Base-by-base conservation (phyloP, 768 basidiomycete species). In the Tricholoma sp. region DNA sequence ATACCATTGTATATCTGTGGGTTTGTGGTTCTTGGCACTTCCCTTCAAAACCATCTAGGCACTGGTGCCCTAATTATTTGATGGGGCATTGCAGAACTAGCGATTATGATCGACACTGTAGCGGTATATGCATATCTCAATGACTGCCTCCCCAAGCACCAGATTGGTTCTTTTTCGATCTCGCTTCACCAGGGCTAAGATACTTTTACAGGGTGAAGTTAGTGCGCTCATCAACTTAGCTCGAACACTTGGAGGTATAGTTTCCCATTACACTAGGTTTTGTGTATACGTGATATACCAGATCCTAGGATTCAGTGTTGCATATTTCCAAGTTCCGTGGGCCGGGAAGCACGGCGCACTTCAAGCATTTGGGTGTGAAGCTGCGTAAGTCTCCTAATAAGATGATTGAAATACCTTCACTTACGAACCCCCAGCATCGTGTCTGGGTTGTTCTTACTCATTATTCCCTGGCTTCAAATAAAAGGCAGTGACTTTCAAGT, bases 321-420 rank as follows among this genome's bases (percentile, higher is more conserved):
- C 85, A 0, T 86, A 82, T 67, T 87, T 82, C 67, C 84, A 87
- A 64, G 77, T 86, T 3, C 81, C 81, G 4, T 86, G 85, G 85
- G 83, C 84, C 5, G 64, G 69, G 27, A 82, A 78, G 61, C 66
- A 82, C 57, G 85, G 85, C 14, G 82, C 84, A 4, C 66, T 86
- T 27, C 82, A 85, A 58, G 80, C 82, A 5, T 81, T 85, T 62
- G 84, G 85, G 5, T 74, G 76, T 45, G 85, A 87, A 67, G 80
- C 83, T 32, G 84, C 85, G 74, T 81, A 66, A 66, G 81, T 75
- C 19, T 27, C 14, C 2, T 22, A 46, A 34, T 5, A 24, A 18
- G 18, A 27, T 27, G 6, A 2, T 34, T 14, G 50, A 57, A 9
- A 12, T 16, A 59, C 55, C 43, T 24, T 32, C 24, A 10, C 14